A percentile compares a stretch with the other conserved stretches of the same genome.
These are phyloP conservation scores for Jacaranda mimosifolia DNA, from an alignment of 257 asterid species.

Conservation along the genomic window DNA sequence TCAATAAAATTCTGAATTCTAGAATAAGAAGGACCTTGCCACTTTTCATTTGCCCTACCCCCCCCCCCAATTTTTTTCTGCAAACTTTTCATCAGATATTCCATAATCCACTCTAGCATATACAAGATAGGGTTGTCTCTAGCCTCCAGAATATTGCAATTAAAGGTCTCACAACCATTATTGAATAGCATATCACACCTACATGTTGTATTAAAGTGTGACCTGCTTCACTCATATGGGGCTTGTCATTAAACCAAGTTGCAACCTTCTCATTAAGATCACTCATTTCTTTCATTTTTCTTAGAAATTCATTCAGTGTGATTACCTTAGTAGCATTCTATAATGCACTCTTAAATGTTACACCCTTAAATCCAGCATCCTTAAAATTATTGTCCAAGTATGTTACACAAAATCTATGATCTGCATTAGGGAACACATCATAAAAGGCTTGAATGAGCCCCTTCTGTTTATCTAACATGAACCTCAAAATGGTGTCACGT, in stretches of 20 bases:
- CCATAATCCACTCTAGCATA: neutral
- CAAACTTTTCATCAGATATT: neutral
- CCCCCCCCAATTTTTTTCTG: neutral
- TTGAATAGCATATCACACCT: constrained; percentile 18
- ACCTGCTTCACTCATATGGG: neutral
- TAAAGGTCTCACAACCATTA: neutral
- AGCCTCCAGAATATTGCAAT: neutral
- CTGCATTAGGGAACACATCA: neutral
- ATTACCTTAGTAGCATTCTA: neutral
- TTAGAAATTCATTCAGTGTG: neutral
- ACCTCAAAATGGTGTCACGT: neutral
- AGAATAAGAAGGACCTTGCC: neutral
- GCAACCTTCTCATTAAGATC: neutral
- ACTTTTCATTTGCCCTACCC: neutral
- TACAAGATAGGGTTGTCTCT: neutral
- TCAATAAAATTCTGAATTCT: neutral
- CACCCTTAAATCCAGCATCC: neutral
- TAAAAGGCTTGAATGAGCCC: neutral
- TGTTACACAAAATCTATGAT: neutral
- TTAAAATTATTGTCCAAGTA: too few species aligned
- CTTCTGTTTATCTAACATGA: neutral
- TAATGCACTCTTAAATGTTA: neutral
- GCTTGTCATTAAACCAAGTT: constrained; percentile 13
- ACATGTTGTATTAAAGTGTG: neutral
- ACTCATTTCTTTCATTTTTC: neutral